These are phyloP conservation scores for Echinosophora koreensis DNA, from an alignment of 306 rosid genomes.

Conservation along the genomic window DNA sequence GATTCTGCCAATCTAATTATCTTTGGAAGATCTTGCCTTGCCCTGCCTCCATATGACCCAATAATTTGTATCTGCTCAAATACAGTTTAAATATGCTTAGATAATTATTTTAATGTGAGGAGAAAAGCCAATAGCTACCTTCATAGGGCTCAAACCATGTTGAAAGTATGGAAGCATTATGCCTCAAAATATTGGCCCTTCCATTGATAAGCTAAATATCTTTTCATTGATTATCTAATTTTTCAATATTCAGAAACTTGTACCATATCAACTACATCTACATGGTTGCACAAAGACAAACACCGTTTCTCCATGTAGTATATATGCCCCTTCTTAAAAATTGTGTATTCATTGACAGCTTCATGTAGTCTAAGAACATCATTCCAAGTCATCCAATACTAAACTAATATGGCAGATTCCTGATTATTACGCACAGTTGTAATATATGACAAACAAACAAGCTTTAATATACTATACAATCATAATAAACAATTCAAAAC, in stretches of 20 bases:
- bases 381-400: neutral
- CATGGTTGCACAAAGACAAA: neutral
- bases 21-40: conserved; percentile 98
- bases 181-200: neutral
- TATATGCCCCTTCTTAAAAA: neutral
- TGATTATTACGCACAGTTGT: neutral
- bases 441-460: conserved; percentile 2
- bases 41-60: conserved; percentile 96
- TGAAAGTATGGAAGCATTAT: neutral
- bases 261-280: neutral
- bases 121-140: neutral
- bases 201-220: neutral
- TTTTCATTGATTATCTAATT: too few species aligned
- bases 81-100: conserved; percentile 25
- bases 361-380: neutral
- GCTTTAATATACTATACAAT: neutral
- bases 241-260: neutral
- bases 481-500: conserved; percentile 19
- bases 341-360: neutral
- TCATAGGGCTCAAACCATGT: neutral
- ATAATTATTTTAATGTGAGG: neutral
- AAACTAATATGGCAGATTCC: neutral
- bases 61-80: conserved; percentile 78
- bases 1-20: conserved; percentile 84
- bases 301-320: neutral